A percentile compares a stretch with the other conserved stretches of the same genome.
These are phyloP conservation scores for Lactifluus volemus DNA, from an alignment of 768 basidiomycete species.

Conservation along the genomic window DNA sequence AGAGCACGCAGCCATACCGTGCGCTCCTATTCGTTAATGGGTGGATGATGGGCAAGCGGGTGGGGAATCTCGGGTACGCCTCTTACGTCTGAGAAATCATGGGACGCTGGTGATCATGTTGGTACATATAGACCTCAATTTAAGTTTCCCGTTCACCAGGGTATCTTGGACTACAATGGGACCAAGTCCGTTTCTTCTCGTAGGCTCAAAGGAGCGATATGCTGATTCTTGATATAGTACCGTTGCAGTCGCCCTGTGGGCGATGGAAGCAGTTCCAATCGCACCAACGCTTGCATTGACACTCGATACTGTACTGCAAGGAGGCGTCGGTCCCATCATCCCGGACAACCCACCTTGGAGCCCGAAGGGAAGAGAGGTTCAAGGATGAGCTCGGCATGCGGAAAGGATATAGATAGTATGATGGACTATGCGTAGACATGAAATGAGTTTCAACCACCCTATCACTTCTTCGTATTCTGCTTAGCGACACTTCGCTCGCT, in stretches of 20 bases:
- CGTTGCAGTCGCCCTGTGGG: constrained; percentile 28
- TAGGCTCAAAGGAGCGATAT: not conserved
- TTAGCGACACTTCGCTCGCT: constrained; percentile 47
- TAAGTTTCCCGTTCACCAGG: constrained; percentile 78
- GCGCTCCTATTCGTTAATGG: constrained; percentile 75
- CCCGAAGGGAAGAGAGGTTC: constrained; percentile 6
- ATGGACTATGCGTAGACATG: not conserved
- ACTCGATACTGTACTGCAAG: constrained; percentile 24
- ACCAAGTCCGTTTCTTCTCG: constrained; percentile 42
- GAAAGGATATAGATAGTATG: too few species aligned
- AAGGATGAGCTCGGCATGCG: not conserved
- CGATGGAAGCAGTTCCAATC: constrained; percentile 24
- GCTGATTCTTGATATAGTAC: constrained; percentile 4
- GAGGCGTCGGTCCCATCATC: constrained; percentile 22
- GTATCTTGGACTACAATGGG: constrained; percentile 67
- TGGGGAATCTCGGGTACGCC: constrained; percentile 26
- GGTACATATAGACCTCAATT: constrained; percentile 50
- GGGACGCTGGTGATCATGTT: not conserved
- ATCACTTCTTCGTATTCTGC: constrained; percentile 50
- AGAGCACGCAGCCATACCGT: constrained; percentile 57
- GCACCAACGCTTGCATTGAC: constrained; percentile 22
- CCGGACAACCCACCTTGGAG: constrained; percentile 21
- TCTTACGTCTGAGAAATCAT: not conserved
- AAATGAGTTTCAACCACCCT: not conserved
- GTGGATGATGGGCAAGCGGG: constrained; percentile 79